Conservation (phyloP, 768 basidiomycete species). For the Collybiopsis confluens region DNA sequence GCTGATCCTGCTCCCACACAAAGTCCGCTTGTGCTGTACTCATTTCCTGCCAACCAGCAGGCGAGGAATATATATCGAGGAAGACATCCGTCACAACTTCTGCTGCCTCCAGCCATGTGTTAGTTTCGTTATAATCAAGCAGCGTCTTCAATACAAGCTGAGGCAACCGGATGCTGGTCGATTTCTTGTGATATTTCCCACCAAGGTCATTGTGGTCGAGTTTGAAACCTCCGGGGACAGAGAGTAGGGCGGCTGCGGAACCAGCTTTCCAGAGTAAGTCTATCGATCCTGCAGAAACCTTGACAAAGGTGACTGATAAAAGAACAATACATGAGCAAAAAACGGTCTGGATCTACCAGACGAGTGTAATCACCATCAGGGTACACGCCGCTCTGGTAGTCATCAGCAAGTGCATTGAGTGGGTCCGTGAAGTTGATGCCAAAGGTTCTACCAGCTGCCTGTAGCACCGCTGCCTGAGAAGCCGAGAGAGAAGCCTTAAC, state of each 20-base stretch:
- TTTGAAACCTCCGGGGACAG: conserved; percentile 54
- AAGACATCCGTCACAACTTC: conserved; percentile 47
- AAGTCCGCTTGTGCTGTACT: conserved; percentile 60
- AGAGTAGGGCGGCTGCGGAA: conserved; percentile 48
- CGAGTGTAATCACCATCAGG: conserved; percentile 87
- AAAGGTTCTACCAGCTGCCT: conserved; percentile 54
- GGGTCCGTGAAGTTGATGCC: conserved; percentile 68
- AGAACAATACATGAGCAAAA: not conserved
- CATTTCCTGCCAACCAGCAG: conserved; percentile 47
- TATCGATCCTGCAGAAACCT: conserved; percentile 50
- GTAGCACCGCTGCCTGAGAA: conserved; percentile 45
- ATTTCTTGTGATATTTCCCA: conserved; percentile 60
- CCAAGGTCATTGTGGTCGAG: conserved; percentile 76
- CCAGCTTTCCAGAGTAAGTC: conserved; percentile 55
- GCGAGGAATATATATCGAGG: conserved; percentile 68
- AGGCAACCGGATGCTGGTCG: conserved; percentile 58
- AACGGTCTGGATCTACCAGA: conserved; percentile 2
- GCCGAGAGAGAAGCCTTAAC: conserved; percentile 56
- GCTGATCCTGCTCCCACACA: conserved; percentile 62
- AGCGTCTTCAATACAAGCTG: conserved; percentile 46
- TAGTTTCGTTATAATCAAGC: conserved; percentile 32
- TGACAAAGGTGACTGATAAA: conserved; percentile 76
- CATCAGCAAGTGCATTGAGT: conserved; percentile 75
- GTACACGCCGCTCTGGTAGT: conserved; percentile 56
- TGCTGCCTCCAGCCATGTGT: conserved; percentile 67